Evolutionary conservation across 2,329 filamentous ascomycete species (phyloP), one percentile per base, ranked within the genome.

Genomic region (Fusarium staphyleae): DNA sequence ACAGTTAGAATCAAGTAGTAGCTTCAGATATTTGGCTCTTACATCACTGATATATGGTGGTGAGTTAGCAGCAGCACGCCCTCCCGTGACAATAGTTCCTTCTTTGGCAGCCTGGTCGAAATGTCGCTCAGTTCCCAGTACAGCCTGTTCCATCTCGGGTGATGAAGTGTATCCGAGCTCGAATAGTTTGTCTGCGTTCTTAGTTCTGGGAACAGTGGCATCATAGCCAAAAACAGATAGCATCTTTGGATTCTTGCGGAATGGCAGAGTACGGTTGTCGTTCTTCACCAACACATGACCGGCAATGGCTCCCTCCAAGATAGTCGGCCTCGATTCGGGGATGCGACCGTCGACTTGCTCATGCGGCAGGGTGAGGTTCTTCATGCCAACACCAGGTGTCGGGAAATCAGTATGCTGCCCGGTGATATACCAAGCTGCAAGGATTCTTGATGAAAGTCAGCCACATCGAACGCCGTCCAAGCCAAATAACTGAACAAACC

Each of bases 261-360:
- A 78, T 0, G 90, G 90, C 6, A 93, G 75, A 0, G 80, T 76
- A 7, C 78, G 78, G 37, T 81, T 78, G 3, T 75, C 75, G 70
- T 96, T 95, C 77, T 96, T 96, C 46, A 96, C 77, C 1, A 96
- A 78, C 0, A 67, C 88, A 43, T 88, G 90, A 4, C 85, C 82
- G 7, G 83, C 77, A n/a, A 84, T 76, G 0, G 83, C 83, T 2
- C 81, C 80, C 42, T 82, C 75, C 10, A 85, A 65, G 1, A 84
- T 70, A 0, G 75, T 71, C 0, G 70, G 64, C 36, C 73, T 74
- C 0, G 81, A 78, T 2, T 75, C 70, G 0, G 78, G 70, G 49
- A 80, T 74, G 4, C 79, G 75, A 1, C 80, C 83, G 56, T 85
- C 81, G 14, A 82, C 66, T 24, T 75, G 70, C 3, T 73, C 63